Evolutionary conservation across 345 rosid species (phyloP).

Genomic region (Crucihimalaya himalaica): DNA sequence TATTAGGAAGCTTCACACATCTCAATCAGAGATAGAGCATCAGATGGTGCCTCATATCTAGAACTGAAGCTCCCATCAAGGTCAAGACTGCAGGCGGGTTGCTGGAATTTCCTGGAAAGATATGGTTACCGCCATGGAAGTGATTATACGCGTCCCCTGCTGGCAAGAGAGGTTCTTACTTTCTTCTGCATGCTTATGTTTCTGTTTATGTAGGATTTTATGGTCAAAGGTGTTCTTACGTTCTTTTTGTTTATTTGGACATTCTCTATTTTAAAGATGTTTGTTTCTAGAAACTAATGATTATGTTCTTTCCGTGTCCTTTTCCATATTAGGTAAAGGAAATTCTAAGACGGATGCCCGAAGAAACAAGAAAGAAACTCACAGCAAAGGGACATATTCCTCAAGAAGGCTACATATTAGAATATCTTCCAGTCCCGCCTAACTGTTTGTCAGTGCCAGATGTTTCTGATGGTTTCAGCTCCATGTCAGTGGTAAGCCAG

Average conservation of each 20-base stretch:
- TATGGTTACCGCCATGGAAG: constrained; percentile 88
- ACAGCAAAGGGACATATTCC: constrained; percentile 79
- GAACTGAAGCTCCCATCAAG: constrained; percentile 71
- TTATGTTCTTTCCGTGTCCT: constrained; percentile 17
- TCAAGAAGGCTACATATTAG: constrained; percentile 85
- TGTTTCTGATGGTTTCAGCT: constrained; percentile 72
- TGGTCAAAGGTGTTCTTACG: constrained; percentile 7
- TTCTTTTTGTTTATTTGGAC: constrained; percentile 7
- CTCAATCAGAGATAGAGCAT: constrained; percentile 52
- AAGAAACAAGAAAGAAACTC: constrained; percentile 72
- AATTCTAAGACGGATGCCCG: constrained; percentile 72
- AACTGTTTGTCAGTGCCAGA: constrained; percentile 94
- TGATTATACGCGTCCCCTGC: constrained; percentile 56
- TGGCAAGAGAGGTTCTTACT: constrained; percentile 81
- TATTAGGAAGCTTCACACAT: constrained; percentile 68
- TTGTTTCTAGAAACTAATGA: constrained; percentile 22
- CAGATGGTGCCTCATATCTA: constrained; percentile 68
- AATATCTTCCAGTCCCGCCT: constrained; percentile 87
- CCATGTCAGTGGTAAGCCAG: constrained; percentile 84
- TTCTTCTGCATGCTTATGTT: constrained; percentile 31
- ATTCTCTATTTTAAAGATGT: neutral
- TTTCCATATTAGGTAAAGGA: constrained; percentile 60
- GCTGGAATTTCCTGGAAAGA: constrained; percentile 85
- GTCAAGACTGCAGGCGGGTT: constrained; percentile 42
- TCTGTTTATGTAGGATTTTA: constrained; percentile 21